Base-by-base conservation (phyloP, 805 yeast genomes). In the Yarrowia hollandica region DNA sequence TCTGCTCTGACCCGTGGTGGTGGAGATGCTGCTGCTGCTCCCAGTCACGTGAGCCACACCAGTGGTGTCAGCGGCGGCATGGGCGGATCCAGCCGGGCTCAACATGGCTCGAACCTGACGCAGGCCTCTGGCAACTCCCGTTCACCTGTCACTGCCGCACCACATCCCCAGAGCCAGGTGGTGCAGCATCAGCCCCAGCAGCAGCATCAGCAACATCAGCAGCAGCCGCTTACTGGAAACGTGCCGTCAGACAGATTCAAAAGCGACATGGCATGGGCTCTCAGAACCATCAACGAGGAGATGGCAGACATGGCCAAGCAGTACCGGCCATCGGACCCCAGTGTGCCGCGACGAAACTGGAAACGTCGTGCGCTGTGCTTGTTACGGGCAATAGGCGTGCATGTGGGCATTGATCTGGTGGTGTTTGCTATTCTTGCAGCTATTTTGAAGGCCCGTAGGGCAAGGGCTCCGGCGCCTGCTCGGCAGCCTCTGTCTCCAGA, bases 241-340 rank as follows among this genome's bases (percentile, higher is more conserved):
- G n/a, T 28, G 10, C 54, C 54, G 14, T 22, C 39, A 1, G 55
- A 48, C 28, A n/a, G 55, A 16, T 48, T 48, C 30, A 48, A 48
- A 30, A 48, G 34, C 58, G 58, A 52, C 35, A 52, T 52, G 58
- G 58, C 42, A 0, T 52, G 58, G 58, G 58, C 58, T 5, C 21
- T 52, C 18, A 16, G 58, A 11, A 52, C 44, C 42, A 52, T 52
- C 35, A 52, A 52, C 44, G 44, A 37, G 35, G 58, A 52, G 19
- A 52, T 52, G 58, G 55, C 55, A 7, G 55, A 48, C 14, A 48
- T 48, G 55, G 55, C 55, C 10, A 48, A 48, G 11, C 55, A 48
- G 39, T 48, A 31, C 30, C 55, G 55, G 7, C 55, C 55, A 1
- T 9, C 28, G 1, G 55, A 21, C 12, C 31, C 55, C 3, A 15